A percentile compares a stretch with the other conserved stretches of the same genome.
These are phyloP conservation scores for Umbilicus rupestris DNA, from an alignment of 164 flowering plant genomes.

Conservation along the genomic window DNA sequence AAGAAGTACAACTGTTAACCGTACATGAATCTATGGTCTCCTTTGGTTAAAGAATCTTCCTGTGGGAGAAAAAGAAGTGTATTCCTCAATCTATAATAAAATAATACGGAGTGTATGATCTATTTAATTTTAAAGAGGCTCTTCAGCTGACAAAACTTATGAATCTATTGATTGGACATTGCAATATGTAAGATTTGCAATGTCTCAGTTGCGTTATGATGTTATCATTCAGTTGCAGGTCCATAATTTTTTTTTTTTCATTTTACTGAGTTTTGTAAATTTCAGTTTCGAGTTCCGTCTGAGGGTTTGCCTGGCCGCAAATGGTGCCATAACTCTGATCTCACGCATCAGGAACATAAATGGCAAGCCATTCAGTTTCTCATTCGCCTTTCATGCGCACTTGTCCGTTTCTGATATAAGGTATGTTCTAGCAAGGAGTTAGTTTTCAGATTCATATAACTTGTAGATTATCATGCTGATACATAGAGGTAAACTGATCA, in stretches of 20 bases:
- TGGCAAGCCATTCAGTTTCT: constrained; percentile 88
- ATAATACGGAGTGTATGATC: too few species aligned
- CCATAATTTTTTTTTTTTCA: neutral
- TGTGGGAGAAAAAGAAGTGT: too few species aligned
- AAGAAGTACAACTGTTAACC: neutral
- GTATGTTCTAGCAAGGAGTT: constrained; percentile 22
- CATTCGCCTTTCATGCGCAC: constrained; percentile 83
- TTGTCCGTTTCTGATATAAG: constrained; percentile 91
- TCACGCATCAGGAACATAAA: constrained; percentile 80
- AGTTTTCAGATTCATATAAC: neutral
- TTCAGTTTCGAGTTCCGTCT: constrained; percentile 88
- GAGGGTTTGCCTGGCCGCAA: constrained; percentile 58
- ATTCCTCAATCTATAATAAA: too few species aligned
- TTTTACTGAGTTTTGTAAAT: neutral
- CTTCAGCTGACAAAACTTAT: too few species aligned
- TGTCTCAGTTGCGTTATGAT: neutral
- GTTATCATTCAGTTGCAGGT: neutral
- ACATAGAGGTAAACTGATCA: constrained; percentile 18
- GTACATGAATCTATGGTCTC: too few species aligned
- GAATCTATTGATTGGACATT: too few species aligned
- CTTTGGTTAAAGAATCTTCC: too few species aligned
- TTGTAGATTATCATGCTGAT: neutral
- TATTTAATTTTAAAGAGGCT: too few species aligned
- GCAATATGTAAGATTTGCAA: neutral
- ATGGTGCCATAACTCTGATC: constrained; percentile 59